Base-by-base conservation (phyloP, 768 basidiomycete genomes). In the Kwoniella newhampshirensis region DNA sequence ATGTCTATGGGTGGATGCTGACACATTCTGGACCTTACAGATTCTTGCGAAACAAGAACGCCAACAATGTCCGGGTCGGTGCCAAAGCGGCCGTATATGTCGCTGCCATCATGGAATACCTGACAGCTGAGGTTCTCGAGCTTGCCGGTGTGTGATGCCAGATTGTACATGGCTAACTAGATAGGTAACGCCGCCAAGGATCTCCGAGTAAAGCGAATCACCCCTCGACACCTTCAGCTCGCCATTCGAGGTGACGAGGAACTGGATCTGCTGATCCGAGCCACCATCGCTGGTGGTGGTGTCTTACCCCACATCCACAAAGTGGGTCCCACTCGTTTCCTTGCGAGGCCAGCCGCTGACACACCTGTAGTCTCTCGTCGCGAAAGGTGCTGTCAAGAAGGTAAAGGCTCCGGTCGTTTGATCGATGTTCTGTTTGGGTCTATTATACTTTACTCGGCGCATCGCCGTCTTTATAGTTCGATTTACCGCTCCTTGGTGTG, bases 1-100 rank as follows among this genome's bases (percentile, higher is more conserved):
- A 32, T 32, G 7, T 13, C 6, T 6, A 6, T 13, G 32, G 32
- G 32, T 32, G 32, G 32, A 32, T 32, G 32, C 32, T 32, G 32
- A 32, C 13, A 13, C 6, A 6, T 6, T 13, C 15, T 37, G 2
- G 18, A 18, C 36, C 15, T 35, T 12, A 1, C 51, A 67, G 74
- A 44, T 74, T 74, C 79, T 79, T 96, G 64, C 92, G 96, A 76
- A 87, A 87, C 72, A 84, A 88, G 63, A 94, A 90, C 17, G 89
- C 91, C 74, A 87, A 93, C 78, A 93, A 92, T 72, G 86, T 94
- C 51, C 87, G 92, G 35, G 91, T 98, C 63, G 93, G 92, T 26
- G 93, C 91, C n/a, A 96, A 96, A 76, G 92, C 92, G 25, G 91
- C 93, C 8, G 93, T 97, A 15, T 94, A 94, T 77, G 91, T 90